Evolutionary conservation across 1,284 basidiomycete species (phyloP).

Genomic region (Somion occarium): DNA sequence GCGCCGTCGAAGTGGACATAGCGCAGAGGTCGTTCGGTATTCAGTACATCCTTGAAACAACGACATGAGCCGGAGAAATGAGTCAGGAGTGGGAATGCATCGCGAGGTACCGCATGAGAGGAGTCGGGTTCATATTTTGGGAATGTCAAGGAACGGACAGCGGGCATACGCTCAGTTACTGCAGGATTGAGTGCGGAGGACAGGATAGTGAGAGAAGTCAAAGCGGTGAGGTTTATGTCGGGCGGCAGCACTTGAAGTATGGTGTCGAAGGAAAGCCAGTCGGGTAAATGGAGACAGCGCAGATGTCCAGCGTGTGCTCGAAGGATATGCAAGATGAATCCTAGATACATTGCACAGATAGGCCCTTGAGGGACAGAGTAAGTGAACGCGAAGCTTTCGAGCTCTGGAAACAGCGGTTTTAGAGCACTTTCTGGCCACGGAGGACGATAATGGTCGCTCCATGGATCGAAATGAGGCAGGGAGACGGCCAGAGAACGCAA

Average conservation of each 20-base stretch:
- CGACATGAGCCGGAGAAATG: conserved; percentile 1
- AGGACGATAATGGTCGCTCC: background rate
- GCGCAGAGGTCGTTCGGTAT: background rate
- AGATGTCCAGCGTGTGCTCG: background rate
- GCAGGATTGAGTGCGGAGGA: background rate
- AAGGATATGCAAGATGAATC: background rate
- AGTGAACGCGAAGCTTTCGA: background rate
- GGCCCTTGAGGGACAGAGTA: background rate
- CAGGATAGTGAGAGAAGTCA: background rate
- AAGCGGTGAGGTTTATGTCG: background rate
- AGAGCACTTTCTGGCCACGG: background rate
- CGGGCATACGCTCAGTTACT: background rate
- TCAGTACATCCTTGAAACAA: background rate
- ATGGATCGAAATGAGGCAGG: background rate
- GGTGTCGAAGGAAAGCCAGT: background rate
- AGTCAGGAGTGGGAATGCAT: background rate
- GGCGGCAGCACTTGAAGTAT: background rate
- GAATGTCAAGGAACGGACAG: background rate
- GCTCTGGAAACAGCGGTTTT: background rate
- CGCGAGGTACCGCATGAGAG: background rate
- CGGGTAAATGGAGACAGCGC: background rate
- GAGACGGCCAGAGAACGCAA: background rate
- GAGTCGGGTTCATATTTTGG: background rate
- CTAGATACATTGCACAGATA: background rate
- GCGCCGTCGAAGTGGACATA: background rate